These are phyloP conservation scores for Reutealis trisperma DNA, from an alignment of 345 rosid species.

Conservation along the genomic window DNA sequence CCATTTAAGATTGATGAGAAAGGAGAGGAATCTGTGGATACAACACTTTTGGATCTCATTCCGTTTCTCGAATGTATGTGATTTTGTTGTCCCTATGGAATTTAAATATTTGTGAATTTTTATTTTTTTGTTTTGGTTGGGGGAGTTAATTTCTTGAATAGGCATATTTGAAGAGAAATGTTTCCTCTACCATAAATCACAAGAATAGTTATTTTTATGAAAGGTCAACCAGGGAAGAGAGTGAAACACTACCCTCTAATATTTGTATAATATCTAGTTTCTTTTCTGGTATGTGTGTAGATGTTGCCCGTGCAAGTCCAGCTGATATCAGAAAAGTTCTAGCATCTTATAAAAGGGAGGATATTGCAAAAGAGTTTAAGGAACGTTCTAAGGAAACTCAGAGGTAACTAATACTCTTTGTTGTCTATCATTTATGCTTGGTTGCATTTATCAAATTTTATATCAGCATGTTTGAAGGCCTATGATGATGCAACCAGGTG, in stretches of 20 bases:
- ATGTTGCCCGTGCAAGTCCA: constrained; percentile 81
- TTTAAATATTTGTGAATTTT: background rate
- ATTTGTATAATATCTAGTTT: background rate
- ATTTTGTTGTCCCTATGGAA: constrained; percentile 1
- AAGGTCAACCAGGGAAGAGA: background rate
- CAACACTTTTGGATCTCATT: constrained; percentile 88
- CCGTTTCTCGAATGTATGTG: constrained; percentile 95
- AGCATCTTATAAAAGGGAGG: constrained; percentile 70
- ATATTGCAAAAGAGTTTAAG: constrained; percentile 79
- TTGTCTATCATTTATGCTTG: background rate
- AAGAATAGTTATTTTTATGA: background rate
- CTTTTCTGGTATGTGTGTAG: constrained; percentile 38
- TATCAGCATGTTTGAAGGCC: background rate
- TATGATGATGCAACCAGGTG: background rate
- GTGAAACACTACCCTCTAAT: background rate
- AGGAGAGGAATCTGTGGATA: constrained; percentile 50
- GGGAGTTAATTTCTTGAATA: background rate
- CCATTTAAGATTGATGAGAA: constrained; percentile 70
- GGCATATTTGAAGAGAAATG: background rate
- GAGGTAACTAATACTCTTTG: constrained; percentile 36
- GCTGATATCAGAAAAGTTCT: constrained; percentile 79
- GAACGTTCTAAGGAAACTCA: constrained; percentile 85
- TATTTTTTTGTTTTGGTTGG: background rate
- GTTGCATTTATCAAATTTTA: background rate
- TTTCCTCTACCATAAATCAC: background rate